These are phyloP conservation scores for Monoraphidium neglectum DNA, from an alignment of 139 green algal species.

Conservation along the genomic window DNA sequence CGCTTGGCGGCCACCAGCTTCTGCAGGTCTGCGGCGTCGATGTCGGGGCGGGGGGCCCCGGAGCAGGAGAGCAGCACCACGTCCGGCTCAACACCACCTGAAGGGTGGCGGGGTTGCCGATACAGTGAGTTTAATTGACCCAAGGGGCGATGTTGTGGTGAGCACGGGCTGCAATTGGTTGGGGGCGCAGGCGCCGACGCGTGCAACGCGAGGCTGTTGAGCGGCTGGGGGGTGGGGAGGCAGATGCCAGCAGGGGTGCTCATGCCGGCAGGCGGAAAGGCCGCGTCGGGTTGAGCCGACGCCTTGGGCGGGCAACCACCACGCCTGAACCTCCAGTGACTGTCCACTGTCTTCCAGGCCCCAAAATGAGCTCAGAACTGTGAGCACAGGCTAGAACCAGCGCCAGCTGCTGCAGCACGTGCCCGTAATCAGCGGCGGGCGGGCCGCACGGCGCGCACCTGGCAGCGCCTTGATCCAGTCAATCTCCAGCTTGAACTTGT, in stretches of 20 bases:
- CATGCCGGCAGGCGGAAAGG: too few species aligned
- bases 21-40: constrained; percentile 43
- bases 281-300: too few species aligned
- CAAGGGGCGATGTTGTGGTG: neutral
- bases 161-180: neutral
- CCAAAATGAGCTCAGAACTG: too few species aligned
- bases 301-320: too few species aligned
- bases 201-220: too few species aligned
- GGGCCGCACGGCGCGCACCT: constrained; percentile 8
- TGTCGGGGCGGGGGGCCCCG: constrained; percentile 33
- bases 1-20: constrained; percentile 70
- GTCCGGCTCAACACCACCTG: constrained; percentile 84
- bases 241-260: too few species aligned
- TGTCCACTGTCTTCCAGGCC: too few species aligned
- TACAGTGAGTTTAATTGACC: neutral
- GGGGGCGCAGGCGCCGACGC: too few species aligned
- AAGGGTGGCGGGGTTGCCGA: constrained; percentile 18
- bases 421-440: neutral
- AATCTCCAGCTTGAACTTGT: constrained; percentile 69
- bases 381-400: too few species aligned
- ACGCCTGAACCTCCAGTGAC: too few species aligned
- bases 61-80: constrained; percentile 93
- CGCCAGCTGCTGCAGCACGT: neutral
- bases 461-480: constrained; percentile 85
- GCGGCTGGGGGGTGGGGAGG: too few species aligned